Base-by-base conservation (phyloP, 2,329 filamentous ascomycete species). In the Sporothrix inflata region DNA sequence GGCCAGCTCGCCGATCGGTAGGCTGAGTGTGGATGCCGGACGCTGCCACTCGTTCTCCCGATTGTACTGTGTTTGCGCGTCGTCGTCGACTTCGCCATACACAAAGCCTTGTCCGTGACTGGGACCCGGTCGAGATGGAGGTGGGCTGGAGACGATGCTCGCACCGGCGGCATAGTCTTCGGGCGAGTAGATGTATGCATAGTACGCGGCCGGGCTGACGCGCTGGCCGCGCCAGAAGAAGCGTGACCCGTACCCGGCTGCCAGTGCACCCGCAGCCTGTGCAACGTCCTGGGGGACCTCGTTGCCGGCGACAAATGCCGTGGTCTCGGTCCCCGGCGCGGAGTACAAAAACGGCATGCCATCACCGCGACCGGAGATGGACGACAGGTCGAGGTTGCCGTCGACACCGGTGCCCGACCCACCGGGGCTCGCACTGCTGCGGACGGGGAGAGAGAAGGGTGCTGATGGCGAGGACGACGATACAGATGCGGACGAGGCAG, bases 1-100 rank as follows among this genome's bases (percentile, higher is more conserved):
- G 1, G 88, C 88, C 74, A 86, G 84, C 72, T 88, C 83, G 40
- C 89, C 86, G 0, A 87, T 75, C 0, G 87, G 83, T n/a, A 88
- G 77, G 60, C 82, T 81, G 27, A 87, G 79, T 12, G 77, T 76
- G 6, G 80, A 24, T 12, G 38, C 21, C 1, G 72, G 72, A 6
- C 30, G 49, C 6, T 61, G 66, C 14, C 21, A 30, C 9, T 57
- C 42, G 30, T 21, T 42, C 1, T 61, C 34, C 11, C 16, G 57
- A 4, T 19, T 61, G 11, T 42, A 61, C 1, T 19, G 34, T 14
- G 34, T 11, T 11, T 24, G 19, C 4, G 40, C 38, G 11, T 42
- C 57, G 34, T 40, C 57, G 34, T 40, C 34, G 34, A 42, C 14
- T 4, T 42, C 57, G 1, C 57, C 57, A 11, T 40, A 42, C 1